Conservation (phyloP, 1,284 basidiomycete genomes). For the Cryptococcus sp. region DNA sequence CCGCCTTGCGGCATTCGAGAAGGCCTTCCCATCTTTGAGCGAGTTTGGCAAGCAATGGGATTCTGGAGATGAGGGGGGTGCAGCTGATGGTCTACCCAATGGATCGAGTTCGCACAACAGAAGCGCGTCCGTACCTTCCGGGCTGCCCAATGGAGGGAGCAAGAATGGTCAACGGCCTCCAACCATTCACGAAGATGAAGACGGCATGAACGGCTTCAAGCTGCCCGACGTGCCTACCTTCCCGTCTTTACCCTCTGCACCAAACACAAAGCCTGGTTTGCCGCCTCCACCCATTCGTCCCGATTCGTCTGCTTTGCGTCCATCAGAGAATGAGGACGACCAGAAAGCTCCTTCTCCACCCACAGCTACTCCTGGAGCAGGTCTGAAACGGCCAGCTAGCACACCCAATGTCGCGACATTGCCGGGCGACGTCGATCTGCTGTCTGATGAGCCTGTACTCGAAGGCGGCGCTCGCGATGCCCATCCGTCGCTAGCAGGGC, state of each 20-base stretch:
- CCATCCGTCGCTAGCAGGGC: constrained; percentile 9
- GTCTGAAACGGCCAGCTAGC: constrained; percentile 32
- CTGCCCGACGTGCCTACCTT: constrained; percentile 31
- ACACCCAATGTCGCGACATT: constrained; percentile 22
- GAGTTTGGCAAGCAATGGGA: constrained; percentile 48
- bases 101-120: not conserved
- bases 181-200: constrained; percentile 16
- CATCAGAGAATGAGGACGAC: not conserved
- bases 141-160: constrained; percentile 17
- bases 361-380: constrained; percentile 27
- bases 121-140: constrained; percentile 5
- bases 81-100: constrained; percentile 6
- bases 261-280: constrained; percentile 21
- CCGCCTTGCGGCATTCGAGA: constrained; percentile 40
- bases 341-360: constrained; percentile 17
- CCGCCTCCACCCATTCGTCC: constrained; percentile 27
- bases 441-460: constrained; percentile 14
- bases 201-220: constrained; percentile 6
- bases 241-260: constrained; percentile 33
- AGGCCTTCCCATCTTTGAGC: constrained; percentile 47
- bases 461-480: constrained; percentile 7
- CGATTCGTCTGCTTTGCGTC: constrained; percentile 1
- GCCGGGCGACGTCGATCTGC: constrained; percentile 13
- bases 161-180: constrained; percentile 8
- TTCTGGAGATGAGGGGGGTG: constrained; percentile 14